Percentiles rank a stretch among this genome's conserved stretches.
phyloP scores from a whole-genome alignment of 2,329 filamentous ascomycete species.

The Fusarium mexicanum region DNA sequence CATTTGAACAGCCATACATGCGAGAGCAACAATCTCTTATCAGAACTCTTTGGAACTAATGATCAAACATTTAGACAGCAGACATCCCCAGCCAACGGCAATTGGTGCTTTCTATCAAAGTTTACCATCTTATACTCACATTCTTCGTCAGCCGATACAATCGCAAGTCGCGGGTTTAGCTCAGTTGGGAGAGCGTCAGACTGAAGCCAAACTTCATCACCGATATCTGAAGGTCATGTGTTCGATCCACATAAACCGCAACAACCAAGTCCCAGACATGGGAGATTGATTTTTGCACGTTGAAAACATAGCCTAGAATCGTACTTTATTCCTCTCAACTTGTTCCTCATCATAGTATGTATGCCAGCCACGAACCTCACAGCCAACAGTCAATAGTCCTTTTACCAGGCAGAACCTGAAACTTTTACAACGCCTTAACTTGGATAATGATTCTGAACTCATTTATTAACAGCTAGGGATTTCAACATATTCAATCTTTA shows the following conservation, averaged over 20 bases:
- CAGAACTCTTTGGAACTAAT: not conserved
- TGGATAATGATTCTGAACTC: not conserved
- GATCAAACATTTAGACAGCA: not conserved
- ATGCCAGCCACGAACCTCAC: no score
- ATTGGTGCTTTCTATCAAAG: no score
- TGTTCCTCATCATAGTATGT: not conserved
- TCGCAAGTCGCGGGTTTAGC: constrained; percentile 16
- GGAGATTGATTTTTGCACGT: not conserved
- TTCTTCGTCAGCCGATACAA: no score
- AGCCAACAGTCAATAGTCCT: no score
- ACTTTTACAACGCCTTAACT: no score
- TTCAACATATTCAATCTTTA: not conserved
- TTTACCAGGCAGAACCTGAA: not conserved
- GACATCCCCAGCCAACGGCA: no score
- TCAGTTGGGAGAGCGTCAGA: constrained; percentile 34
- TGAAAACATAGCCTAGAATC: not conserved
- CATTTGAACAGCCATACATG: not conserved
- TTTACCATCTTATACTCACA: rapidly evolving
- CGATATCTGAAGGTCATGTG: constrained; percentile 30
- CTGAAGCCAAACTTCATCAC: constrained; percentile 25
- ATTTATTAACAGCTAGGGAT: not conserved
- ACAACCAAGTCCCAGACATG: rapidly evolving
- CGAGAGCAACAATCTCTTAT: not conserved
- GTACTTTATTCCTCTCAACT: no score
- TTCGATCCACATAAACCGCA: constrained; percentile 33